Evolutionary conservation across 805 yeast genomes (phyloP).

Genomic region (Cyberlindnera maritima): DNA sequence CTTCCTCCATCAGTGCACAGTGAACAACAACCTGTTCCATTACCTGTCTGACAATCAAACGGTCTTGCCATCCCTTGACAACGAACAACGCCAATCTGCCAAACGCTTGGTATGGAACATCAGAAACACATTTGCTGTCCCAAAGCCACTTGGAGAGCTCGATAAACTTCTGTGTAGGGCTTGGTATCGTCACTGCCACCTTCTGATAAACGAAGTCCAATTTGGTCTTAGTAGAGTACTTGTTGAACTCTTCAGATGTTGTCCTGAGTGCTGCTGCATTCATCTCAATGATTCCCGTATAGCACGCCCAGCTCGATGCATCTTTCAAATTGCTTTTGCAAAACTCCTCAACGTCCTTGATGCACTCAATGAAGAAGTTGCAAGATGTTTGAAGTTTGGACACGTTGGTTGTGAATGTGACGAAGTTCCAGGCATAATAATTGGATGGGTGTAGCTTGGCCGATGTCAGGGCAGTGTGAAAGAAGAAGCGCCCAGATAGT

Average conservation of each 20-base stretch:
- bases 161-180: constrained; percentile 12
- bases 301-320: constrained; percentile 36
- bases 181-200: constrained; percentile 7
- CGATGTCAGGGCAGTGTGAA: constrained; percentile 25
- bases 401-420: constrained; percentile 31
- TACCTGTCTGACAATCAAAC: constrained; percentile 15
- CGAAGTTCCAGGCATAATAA: constrained; percentile 40
- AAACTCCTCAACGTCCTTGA: constrained; percentile 19
- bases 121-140: constrained; percentile 16
- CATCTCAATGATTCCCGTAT: constrained; percentile 10
- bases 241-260: constrained; percentile 17
- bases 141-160: constrained; percentile 23
- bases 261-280: constrained; percentile 7
- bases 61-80: constrained; percentile 15
- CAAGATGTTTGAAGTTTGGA: constrained; percentile 6
- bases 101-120: constrained; percentile 24
- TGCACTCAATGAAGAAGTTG: background rate
- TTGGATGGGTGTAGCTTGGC: constrained; percentile 34
- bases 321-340: constrained; percentile 29
- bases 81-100: constrained; percentile 16
- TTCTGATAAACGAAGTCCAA: constrained; percentile 1
- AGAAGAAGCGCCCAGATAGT: constrained; percentile 12
- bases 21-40: constrained; percentile 22
- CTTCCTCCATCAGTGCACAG: constrained; percentile 18
- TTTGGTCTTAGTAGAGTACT: background rate